phyloP scores from a whole-genome alignment of 2,329 filamentous ascomycete genomes.

The Pseudodiploospora longispora region DNA sequence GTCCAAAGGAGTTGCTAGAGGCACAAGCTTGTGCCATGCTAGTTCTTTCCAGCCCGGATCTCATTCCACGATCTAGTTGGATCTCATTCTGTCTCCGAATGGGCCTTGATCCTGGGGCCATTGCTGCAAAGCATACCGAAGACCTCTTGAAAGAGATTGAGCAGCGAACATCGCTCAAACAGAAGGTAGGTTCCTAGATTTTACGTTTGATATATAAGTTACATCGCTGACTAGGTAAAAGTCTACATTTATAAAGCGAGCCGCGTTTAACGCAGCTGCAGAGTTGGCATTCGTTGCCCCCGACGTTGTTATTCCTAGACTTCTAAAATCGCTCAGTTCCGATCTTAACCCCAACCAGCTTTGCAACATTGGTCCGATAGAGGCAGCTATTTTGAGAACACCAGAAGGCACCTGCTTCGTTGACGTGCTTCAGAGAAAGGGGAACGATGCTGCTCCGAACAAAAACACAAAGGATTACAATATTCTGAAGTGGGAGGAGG shows the following conservation, averaged over 20 bases:
- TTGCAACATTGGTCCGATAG: constrained; percentile 68
- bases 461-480: constrained; percentile 96
- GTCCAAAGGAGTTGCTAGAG: constrained; percentile 47
- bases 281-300: constrained; percentile 93
- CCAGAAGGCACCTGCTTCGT: constrained; percentile 82
- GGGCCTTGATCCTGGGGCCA: constrained; percentile 71
- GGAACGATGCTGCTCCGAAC: constrained; percentile 59
- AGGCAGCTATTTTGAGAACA: constrained; percentile 88
- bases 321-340: constrained; percentile 64
- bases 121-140: constrained; percentile 58
- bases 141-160: constrained; percentile 61
- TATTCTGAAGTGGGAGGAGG: constrained; percentile 93
- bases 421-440: constrained; percentile 82
- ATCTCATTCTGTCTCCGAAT: constrained; percentile 78
- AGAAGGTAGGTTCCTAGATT: constrained; percentile 37
- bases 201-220: constrained; percentile 13
- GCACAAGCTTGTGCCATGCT: constrained; percentile 68
- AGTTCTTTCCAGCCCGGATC: constrained; percentile 66
- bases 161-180: constrained; percentile 35
- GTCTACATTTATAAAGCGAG: constrained; percentile 43
- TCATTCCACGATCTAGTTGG: constrained; percentile 76
- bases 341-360: constrained; percentile 69
- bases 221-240: background rate
- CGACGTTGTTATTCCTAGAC: constrained; percentile 64
- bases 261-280: constrained; percentile 77